Evolutionary conservation across 1,139 yeast genomes (phyloP).

Genomic region (Meyerozyma athensensis): DNA sequence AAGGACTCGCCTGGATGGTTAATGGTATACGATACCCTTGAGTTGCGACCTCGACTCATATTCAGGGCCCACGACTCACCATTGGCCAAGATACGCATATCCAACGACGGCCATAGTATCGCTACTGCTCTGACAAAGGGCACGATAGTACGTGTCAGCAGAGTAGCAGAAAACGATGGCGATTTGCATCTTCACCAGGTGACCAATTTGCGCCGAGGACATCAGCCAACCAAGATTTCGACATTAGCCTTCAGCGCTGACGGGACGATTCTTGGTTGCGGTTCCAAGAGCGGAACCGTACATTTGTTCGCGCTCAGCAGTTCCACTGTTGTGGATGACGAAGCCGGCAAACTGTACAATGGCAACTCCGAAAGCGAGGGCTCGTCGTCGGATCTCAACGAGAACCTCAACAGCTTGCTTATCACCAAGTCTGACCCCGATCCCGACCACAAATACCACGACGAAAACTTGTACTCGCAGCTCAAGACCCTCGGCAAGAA

Average conservation of each 20-base stretch:
- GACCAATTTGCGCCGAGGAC: slow-evolving; percentile 65
- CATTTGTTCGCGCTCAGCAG: slow-evolving; percentile 44
- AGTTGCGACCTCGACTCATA: slow-evolving; percentile 49
- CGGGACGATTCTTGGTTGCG: slow-evolving; percentile 53
- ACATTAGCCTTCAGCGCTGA: slow-evolving; percentile 51
- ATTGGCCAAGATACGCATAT: slow-evolving; percentile 42
- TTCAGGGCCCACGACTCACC: slow-evolving; percentile 57
- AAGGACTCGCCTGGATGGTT: slow-evolving; percentile 37
- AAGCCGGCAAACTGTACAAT: slow-evolving; percentile 6
- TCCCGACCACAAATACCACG: not conserved
- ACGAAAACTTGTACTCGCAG: not conserved
- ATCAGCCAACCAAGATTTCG: slow-evolving; percentile 53
- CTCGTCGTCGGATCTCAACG: slow-evolving; percentile 2
- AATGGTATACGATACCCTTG: slow-evolving; percentile 56
- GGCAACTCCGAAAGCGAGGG: not conserved
- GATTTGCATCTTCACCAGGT: slow-evolving; percentile 28
- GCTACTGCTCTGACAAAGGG: slow-evolving; percentile 74
- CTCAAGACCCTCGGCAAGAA: slow-evolving; percentile 7
- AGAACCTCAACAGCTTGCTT: not conserved
- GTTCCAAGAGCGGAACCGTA: slow-evolving; percentile 63
- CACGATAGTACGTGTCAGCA: slow-evolving; percentile 57
- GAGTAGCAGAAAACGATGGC: slow-evolving; percentile 12
- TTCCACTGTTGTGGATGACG: slow-evolving; percentile 20
- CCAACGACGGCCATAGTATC: slow-evolving; percentile 47
- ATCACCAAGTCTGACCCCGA: not conserved